Evolutionary conservation across 2,329 filamentous ascomycete genomes (phyloP).

Genomic region (Orbilia ellipsospora): DNA sequence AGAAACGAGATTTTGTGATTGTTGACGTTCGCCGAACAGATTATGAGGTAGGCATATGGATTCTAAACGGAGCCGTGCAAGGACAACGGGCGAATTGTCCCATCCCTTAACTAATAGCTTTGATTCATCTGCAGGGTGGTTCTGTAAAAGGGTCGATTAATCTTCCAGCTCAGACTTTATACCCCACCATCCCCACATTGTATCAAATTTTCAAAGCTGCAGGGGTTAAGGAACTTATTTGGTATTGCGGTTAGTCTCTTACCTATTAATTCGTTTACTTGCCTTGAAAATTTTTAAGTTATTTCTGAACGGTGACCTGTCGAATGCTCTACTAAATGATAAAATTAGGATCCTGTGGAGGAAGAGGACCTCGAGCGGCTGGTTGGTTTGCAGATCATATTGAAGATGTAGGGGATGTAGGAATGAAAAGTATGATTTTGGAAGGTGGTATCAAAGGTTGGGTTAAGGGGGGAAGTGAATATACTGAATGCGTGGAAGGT

Average conservation of each 20-base stretch:
- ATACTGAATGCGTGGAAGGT: slow-evolving; percentile 66
- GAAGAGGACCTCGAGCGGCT: slow-evolving; percentile 69
- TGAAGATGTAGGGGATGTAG: slow-evolving; percentile 62
- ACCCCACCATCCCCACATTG: slow-evolving; percentile 61
- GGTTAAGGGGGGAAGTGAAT: slow-evolving; percentile 66
- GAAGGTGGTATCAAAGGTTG: slow-evolving; percentile 69
- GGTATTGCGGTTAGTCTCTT: slow-evolving; percentile 63
- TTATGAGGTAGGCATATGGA: slow-evolving; percentile 22
- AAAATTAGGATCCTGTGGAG: slow-evolving; percentile 67
- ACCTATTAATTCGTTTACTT: neutral
- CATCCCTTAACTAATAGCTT: neutral
- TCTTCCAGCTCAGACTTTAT: slow-evolving; percentile 63
- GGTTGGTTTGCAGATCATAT: slow-evolving; percentile 70
- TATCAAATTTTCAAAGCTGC: slow-evolving; percentile 60
- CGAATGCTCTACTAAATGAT: neutral
- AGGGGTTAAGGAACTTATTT: slow-evolving; percentile 61
- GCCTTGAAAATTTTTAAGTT: neutral
- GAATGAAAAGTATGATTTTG: slow-evolving; percentile 67
- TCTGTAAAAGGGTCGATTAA: slow-evolving; percentile 59
- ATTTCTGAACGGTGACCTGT: neutral
- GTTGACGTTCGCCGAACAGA: slow-evolving; percentile 64
- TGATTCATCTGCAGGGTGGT: slow-evolving; percentile 25
- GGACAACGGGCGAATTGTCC: too few species aligned
- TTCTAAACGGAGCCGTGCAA: too few species aligned
- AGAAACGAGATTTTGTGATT: slow-evolving; percentile 62